These are phyloP conservation scores for Ascochyta fabae DNA, from an alignment of 2,329 filamentous ascomycete species.

Conservation along the genomic window DNA sequence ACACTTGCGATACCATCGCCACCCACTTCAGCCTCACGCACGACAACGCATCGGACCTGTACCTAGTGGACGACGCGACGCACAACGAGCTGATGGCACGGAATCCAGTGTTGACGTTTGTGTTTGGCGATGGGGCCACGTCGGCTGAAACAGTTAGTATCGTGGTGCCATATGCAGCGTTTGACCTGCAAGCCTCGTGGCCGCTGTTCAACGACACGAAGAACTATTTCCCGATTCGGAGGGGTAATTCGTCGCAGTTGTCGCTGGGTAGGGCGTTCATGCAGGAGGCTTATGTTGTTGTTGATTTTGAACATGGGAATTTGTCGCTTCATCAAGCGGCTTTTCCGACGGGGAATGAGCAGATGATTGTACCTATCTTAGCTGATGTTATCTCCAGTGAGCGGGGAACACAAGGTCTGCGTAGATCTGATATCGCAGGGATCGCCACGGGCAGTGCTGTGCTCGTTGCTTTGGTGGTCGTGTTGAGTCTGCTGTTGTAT, in stretches of 20 bases:
- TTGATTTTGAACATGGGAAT: slow-evolving; percentile 43
- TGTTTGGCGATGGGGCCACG: slow-evolving; percentile 10
- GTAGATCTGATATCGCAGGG: neutral
- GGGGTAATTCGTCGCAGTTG: slow-evolving; percentile 26
- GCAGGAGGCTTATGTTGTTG: slow-evolving; percentile 47
- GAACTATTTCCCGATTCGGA: slow-evolving; percentile 42
- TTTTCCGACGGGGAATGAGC: neutral
- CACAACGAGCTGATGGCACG: slow-evolving; percentile 23
- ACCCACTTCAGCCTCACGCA: slow-evolving; percentile 44
- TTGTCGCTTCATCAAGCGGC: slow-evolving; percentile 24
- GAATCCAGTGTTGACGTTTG: slow-evolving; percentile 41
- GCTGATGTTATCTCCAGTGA: neutral
- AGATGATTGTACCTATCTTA: neutral
- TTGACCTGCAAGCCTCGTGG: slow-evolving; percentile 27
- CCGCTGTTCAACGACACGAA: slow-evolving; percentile 24
- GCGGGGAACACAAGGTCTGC: neutral
- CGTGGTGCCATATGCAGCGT: slow-evolving; percentile 38
- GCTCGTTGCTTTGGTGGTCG: neutral
- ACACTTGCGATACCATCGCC: slow-evolving; percentile 48
- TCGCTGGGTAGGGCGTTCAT: slow-evolving; percentile 46
- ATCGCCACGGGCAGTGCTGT: neutral
- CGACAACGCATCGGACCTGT: slow-evolving; percentile 40
- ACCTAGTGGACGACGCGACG: slow-evolving; percentile 41
- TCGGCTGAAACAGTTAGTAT: slow-evolving; percentile 27
- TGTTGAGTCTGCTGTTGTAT: neutral